Evolutionary conservation across 495 filamentous ascomycete species (phyloP).

Genomic region (Neurospora tetrasperma): DNA sequence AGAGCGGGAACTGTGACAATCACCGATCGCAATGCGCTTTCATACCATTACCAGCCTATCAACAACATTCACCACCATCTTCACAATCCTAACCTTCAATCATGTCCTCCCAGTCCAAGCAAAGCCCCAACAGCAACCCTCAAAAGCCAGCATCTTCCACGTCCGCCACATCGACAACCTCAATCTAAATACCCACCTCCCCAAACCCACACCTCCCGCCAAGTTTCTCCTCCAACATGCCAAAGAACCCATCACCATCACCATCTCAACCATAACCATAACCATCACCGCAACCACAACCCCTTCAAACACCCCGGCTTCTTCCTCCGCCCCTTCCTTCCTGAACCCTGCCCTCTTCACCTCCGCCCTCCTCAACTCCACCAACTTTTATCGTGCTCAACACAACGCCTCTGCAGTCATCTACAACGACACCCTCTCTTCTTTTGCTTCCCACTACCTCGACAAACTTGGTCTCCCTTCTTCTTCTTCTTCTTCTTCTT

Average conservation of each 20-base stretch:
- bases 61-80: neutral
- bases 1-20: neutral
- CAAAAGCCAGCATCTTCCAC: too few species aligned
- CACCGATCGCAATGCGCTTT: neutral
- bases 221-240: neutral
- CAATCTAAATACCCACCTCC: too few species aligned
- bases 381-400: conserved; percentile 54
- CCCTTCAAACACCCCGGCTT: conserved; percentile 12
- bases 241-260: neutral
- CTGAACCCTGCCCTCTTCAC: conserved; percentile 40
- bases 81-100: neutral
- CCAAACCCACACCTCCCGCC: neutral
- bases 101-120: neutral
- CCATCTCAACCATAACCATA: conserved; percentile 9
- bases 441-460: conserved; percentile 39
- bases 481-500: too few species aligned
- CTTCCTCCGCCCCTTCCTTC: conserved; percentile 32
- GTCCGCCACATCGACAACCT: too few species aligned
- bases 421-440: conserved; percentile 57
- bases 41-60: too few species aligned
- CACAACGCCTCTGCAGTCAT: conserved; percentile 51
- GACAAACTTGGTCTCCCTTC: neutral
- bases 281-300: conserved; percentile 19
- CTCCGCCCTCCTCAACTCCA: conserved; percentile 50
- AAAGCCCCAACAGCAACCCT: neutral